Evolutionary conservation across 768 basidiomycete genomes (phyloP).

Genomic region (Trichaptum fuscoviolaceum): DNA sequence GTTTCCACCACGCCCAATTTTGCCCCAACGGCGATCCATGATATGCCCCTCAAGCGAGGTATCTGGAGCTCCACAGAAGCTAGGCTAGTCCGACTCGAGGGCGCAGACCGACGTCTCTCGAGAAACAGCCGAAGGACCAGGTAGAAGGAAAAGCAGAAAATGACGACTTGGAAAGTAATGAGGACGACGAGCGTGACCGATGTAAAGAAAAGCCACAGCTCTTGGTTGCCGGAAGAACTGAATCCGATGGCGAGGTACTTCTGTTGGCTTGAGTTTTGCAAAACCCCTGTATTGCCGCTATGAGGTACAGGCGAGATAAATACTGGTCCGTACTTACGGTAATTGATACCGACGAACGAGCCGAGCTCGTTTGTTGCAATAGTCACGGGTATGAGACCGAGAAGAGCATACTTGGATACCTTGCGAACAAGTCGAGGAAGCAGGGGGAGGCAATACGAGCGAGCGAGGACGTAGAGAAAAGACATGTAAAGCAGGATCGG

Average conservation of each 20-base stretch:
- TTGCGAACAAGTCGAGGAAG: slow-evolving; percentile 47
- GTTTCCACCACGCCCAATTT: slow-evolving; percentile 64
- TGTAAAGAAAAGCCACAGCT: slow-evolving; percentile 53
- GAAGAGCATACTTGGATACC: slow-evolving; percentile 39
- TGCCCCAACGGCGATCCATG: slow-evolving; percentile 59
- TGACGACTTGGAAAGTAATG: slow-evolving; percentile 49
- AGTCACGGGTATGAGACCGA: slow-evolving; percentile 52
- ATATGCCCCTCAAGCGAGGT: slow-evolving; percentile 49
- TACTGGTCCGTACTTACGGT: slow-evolving; percentile 38
- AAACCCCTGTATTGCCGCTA: background rate
- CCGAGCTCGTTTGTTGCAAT: slow-evolving; percentile 52
- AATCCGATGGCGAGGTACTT: slow-evolving; percentile 38
- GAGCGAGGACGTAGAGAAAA: slow-evolving; percentile 57
- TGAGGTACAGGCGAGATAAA: slow-evolving; percentile 2
- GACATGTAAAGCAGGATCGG: slow-evolving; percentile 60
- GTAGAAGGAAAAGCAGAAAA: slow-evolving; percentile 54
- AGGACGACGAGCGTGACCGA: slow-evolving; percentile 56
- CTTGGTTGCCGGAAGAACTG: slow-evolving; percentile 26
- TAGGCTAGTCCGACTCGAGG: slow-evolving; percentile 41
- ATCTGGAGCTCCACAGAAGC: slow-evolving; percentile 34
- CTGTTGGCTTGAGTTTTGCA: background rate
- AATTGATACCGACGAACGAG: slow-evolving; percentile 57
- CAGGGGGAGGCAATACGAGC: slow-evolving; percentile 42
- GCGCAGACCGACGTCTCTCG: slow-evolving; percentile 34
- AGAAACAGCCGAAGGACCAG: slow-evolving; percentile 48